Evolutionary conservation across 1,139 yeast genomes (phyloP), one percentile per base, ranked within the genome.

Genomic region (Pichia kudriavzevii): DNA sequence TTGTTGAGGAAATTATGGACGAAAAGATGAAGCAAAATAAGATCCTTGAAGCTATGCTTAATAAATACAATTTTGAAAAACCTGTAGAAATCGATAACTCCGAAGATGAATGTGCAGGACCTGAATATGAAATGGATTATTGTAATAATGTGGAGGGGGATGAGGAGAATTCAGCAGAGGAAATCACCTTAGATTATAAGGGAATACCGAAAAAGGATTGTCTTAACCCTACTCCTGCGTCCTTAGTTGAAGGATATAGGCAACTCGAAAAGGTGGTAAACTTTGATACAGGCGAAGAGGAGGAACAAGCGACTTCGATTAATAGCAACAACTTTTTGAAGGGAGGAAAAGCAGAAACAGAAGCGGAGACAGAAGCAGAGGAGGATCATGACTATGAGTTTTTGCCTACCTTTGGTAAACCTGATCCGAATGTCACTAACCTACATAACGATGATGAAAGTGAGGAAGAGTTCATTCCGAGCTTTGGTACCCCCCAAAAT

Each of bases 21-120:
- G 66, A 60, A 40, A 53, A 55, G 21, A 53, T 58, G 16, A 63
- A 60, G 42, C 69, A 66, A 41, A 66, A 63, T 40, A 58, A 68
- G 23, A 64, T 79, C 5, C 59, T 80, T 34, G 75, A 76, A 0
- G 63, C 69, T 3, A 56, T 79, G 37, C 61, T 80, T 38, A 60
- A 57, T 2, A 63, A 57, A 13, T 71, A 66, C 46, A 76, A 79
- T 51, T 79, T 79, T 47, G 81, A 77, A 34, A 72, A 70, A 48
- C 81, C 84, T 1, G 52, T 75, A 23, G 73, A 64, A 7, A 44
- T 76, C 7, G 74, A 69, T 22, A 71, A 64, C n/a, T 63, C 56
- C 14, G 57, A 56, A 15, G 63, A 57, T 7, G 59, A 21, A 10
- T 34, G 29, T 5, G 13, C 13, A 7, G 36, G 16, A 8, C 19